Evolutionary conservation across 441 rosid genomes (phyloP).

Genomic region (Breynia disticha): DNA sequence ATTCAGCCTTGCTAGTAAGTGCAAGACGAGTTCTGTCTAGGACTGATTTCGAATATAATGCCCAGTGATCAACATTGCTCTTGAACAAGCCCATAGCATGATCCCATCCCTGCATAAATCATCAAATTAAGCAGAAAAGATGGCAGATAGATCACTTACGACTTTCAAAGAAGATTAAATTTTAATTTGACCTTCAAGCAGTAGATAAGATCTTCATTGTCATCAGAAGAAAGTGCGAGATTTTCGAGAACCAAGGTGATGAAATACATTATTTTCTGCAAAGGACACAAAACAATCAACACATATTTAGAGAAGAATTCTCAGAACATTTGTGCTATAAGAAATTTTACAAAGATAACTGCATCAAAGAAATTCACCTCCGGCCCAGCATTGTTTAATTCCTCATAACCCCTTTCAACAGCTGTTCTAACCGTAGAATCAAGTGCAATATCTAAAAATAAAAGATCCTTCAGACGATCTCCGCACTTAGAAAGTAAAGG

Average conservation of each 20-base stretch:
- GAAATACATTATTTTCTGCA: conserved; percentile 86
- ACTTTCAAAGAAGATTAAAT: background rate
- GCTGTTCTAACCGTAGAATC: conserved; percentile 96
- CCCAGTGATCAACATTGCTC: conserved; percentile 61
- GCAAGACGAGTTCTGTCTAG: conserved; percentile 96
- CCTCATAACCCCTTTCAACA: conserved; percentile 89
- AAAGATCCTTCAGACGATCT: conserved; percentile 84
- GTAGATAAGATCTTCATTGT: conserved; percentile 87
- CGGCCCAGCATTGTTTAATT: conserved; percentile 66
- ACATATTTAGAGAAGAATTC: conserved; percentile 1
- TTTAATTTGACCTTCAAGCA: conserved; percentile 65
- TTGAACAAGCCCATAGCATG: conserved; percentile 57
- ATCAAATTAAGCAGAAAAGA: conserved; percentile 4
- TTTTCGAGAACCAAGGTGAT: conserved; percentile 85
- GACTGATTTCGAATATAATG: conserved; percentile 87
- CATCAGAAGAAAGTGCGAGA: conserved; percentile 84
- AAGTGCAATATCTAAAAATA: conserved; percentile 88
- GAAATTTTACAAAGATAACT: conserved; percentile 6
- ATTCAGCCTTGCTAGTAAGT: conserved; percentile 80
- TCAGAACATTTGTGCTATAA: conserved; percentile 5
- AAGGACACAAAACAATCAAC: conserved; percentile 7
- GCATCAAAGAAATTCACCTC: conserved; percentile 43
- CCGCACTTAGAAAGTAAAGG: conserved; percentile 57
- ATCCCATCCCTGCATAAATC: conserved; percentile 69
- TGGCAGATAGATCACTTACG: background rate